Evolutionary conservation across 75 land plant genomes (phyloP), one percentile per base, ranked within the genome.

Genomic region (Larix kaempferi): DNA sequence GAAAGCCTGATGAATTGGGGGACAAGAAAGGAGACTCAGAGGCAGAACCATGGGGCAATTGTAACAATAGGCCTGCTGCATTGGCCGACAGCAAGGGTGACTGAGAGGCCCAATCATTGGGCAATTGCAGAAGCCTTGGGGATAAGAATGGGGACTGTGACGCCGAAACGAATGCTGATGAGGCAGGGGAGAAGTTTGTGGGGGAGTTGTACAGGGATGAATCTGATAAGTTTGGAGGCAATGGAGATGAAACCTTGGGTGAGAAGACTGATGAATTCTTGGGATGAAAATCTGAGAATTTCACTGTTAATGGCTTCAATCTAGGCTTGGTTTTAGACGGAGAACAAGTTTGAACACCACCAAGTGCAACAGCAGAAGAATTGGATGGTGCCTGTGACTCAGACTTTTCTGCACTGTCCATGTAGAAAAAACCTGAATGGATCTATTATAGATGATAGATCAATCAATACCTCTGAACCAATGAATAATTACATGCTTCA

Each of bases 131-230:
- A 59, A 86, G 83, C 57, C 90, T 77, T 10, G 92, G 92, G 17
- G 95, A 92, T 5, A 92, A 85, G 82, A 91, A 92, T n/a, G 95
- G 95, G 19, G 95, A 92, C 59, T 90, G 92, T n/a, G 91, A 61
- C 2, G 95, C 95, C 12, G 95, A 92, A 29, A 90, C 93, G 73
- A 92, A 92, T 21, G 95, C 95, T 16, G 95, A 92, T 23, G 92
- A 90, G n/a, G 90, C 81, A 0, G 92, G 88, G 10, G 91, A 90
- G 49, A 82, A 25, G 52, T 82, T 78, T 5, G 86, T 81, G 44
- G 91, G 91, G 21, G 94, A 92, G 81, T 88, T 86, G 69, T 79
- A 82, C 21, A 72, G 75, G 44, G 88, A 86, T 10, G 88, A 82
- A 44, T 61, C 74, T 5, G 58, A 73, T 57, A 75, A 57, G 77